Evolutionary conservation across 495 filamentous ascomycete genomes (phyloP).

Genomic region (Schizothecium vesticola): DNA sequence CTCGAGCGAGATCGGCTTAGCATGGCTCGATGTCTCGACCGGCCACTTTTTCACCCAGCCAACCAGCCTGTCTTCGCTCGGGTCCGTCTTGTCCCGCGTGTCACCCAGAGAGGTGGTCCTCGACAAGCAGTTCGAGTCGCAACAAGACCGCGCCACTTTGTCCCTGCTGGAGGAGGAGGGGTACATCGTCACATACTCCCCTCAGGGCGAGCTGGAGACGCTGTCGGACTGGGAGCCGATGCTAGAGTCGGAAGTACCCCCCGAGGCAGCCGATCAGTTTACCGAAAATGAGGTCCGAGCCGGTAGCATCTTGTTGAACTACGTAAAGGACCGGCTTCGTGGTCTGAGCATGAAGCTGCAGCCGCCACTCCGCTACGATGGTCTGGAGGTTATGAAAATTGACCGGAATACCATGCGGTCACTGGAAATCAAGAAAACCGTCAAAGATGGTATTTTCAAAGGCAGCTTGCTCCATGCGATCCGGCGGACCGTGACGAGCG

Average conservation of each 20-base stretch:
- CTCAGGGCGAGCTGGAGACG: slow-evolving; percentile 41
- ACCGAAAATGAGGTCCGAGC: slow-evolving; percentile 55
- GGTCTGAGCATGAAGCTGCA: slow-evolving; percentile 79
- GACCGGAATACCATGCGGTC: slow-evolving; percentile 87
- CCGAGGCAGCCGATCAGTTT: slow-evolving; percentile 37
- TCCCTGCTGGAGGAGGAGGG: slow-evolving; percentile 50
- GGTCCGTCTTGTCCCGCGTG: slow-evolving; percentile 74
- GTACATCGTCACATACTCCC: slow-evolving; percentile 52
- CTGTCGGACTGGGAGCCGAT: slow-evolving; percentile 67
- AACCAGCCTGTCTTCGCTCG: slow-evolving; percentile 65
- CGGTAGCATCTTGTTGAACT: slow-evolving; percentile 71
- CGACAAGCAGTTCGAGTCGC: slow-evolving; percentile 53
- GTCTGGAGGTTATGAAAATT: slow-evolving; percentile 76
- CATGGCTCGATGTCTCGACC: slow-evolving; percentile 93
- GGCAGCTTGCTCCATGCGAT: slow-evolving; percentile 86
- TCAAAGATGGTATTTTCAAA: slow-evolving; percentile 64
- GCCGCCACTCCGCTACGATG: slow-evolving; percentile 66
- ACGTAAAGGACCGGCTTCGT: slow-evolving; percentile 72
- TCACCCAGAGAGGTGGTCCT: slow-evolving; percentile 81
- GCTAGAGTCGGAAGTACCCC: slow-evolving; percentile 61
- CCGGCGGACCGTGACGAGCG: slow-evolving; percentile 83
- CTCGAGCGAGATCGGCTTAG: slow-evolving; percentile 59
- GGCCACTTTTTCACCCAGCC: slow-evolving; percentile 86
- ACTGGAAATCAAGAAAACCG: slow-evolving; percentile 80
- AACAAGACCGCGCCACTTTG: slow-evolving; percentile 37